Percentiles rank a stretch among this genome's conserved stretches.
These are phyloP conservation scores for Chrysanthemum lavandulifolium DNA, from an alignment of 129 eudicot species.

Conservation along the genomic window DNA sequence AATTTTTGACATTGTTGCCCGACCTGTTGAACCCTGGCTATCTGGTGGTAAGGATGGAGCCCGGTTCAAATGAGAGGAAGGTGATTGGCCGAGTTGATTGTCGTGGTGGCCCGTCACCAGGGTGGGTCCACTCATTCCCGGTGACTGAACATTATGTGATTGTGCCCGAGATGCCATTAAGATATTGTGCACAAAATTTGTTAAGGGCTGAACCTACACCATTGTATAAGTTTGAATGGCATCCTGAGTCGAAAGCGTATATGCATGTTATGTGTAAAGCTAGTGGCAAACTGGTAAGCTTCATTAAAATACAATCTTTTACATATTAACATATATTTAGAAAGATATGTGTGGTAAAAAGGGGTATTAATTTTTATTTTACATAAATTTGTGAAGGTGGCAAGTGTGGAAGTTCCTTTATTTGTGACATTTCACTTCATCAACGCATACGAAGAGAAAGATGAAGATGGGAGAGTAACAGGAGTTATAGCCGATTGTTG, in stretches of 20 bases:
- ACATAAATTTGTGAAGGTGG: conserved; percentile 49
- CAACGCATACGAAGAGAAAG: conserved; percentile 93
- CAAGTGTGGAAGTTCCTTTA: conserved; percentile 94
- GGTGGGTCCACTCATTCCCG: conserved; percentile 99
- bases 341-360: neutral
- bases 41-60: conserved; percentile 76
- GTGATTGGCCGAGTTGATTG: conserved; percentile 82
- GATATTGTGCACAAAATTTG: conserved; percentile 87
- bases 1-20: conserved; percentile 73
- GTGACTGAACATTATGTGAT: conserved; percentile 86
- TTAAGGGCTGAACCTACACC: conserved; percentile 95
- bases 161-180: conserved; percentile 95
- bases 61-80: conserved; percentile 77
- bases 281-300: conserved; percentile 82
- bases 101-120: conserved; percentile 86
- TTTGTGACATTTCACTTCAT: conserved; percentile 94
- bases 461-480: conserved; percentile 78
- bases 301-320: neutral
- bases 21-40: conserved; percentile 88
- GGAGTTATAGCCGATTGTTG: conserved; percentile 88
- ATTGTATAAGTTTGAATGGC: conserved; percentile 91
- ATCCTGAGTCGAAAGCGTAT: conserved; percentile 81
- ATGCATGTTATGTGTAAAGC: conserved; percentile 97
- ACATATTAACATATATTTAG: neutral
- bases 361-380: neutral